Evolutionary conservation across 768 basidiomycete genomes (phyloP), one percentile per base, ranked within the genome.

Genomic region (Lactarius tabidus): DNA sequence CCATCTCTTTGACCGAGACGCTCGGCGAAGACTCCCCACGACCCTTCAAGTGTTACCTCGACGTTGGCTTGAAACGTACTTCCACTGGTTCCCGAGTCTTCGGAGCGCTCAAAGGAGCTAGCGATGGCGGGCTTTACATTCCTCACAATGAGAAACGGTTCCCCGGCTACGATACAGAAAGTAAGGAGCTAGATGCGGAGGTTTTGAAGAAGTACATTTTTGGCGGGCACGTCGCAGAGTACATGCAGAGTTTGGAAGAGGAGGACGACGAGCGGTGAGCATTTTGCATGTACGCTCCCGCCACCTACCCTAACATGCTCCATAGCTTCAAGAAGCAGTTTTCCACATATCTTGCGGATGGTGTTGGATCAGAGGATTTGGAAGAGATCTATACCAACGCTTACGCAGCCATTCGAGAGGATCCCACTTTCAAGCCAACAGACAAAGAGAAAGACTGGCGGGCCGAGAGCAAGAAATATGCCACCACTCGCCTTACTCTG

Each of bases 171-270:
- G 97, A 99, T 78, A 79, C 89, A 65, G 97, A 99, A 79, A 75
- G 78, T 76, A 99, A 99, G 84, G 80, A 88, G 76, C 85, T 99
- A 67, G 95, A 99, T 68, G 87, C 93, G 52, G 97, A 98, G 78
- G 86, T 89, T 63, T 82, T 98, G 74, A 94, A 96, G 77, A 96
- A 96, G 80, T 99, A 99, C 82, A 98, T 99, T 76, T 91, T 83
- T 72, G 95, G 93, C 75, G 95, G 95, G 59, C 97, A 99, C 77
- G 90, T 99, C 63, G 93, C 97, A 58, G 97, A 98, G 80, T 99
- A 98, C 84, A 99, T 99, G 97, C 93, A 98, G 81, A 91, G 88
- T 63, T 81, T 98, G 60, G 97, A 99, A 81, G 97, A 99, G 84
- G 97, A 99, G 81, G 97, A 99, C 75, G 97, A 98, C 72, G 96